Percentiles rank a stretch among this genome's conserved stretches.
These are phyloP conservation scores for Hygrophoropsis aurantiaca DNA, from an alignment of 768 basidiomycete species.

Conservation along the genomic window DNA sequence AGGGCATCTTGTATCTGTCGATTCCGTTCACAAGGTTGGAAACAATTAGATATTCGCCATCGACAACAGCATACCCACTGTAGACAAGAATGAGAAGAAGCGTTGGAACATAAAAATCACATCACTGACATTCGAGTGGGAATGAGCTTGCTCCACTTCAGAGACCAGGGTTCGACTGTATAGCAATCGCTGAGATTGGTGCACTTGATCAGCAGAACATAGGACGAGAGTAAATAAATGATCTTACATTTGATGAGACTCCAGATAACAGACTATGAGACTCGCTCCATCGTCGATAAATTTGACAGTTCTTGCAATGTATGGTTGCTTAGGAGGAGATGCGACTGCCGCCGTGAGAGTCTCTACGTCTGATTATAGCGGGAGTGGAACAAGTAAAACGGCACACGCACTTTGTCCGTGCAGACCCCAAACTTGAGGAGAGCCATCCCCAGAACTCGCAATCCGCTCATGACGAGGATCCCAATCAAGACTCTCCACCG, in stretches of 20 bases:
- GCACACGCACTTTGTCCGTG: not conserved
- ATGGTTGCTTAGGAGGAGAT: not conserved
- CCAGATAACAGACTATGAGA: not conserved
- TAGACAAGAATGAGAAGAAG: not conserved
- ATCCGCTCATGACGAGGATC: no score
- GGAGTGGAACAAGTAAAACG: not conserved
- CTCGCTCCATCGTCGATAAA: not conserved
- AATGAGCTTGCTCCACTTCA: conserved; percentile 1
- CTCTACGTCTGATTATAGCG: not conserved
- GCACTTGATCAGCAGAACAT: not conserved
- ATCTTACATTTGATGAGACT: not conserved
- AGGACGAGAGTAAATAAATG: not conserved
- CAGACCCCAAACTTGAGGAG: not conserved
- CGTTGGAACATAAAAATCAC: not conserved
- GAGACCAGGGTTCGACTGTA: conserved; percentile 2
- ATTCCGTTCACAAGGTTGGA: conserved; percentile 9
- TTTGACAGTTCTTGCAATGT: not conserved
- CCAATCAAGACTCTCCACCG: no score
- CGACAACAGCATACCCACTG: conserved; percentile 3
- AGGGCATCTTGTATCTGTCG: conserved; percentile 4
- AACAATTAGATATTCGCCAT: conserved; percentile 4
- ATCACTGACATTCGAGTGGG: not conserved
- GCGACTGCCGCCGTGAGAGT: not conserved
- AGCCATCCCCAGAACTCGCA: not conserved
- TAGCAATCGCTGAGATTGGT: not conserved